These are phyloP conservation scores for Calonectria henricotiae DNA, from an alignment of 2,329 filamentous ascomycete genomes.

Conservation along the genomic window DNA sequence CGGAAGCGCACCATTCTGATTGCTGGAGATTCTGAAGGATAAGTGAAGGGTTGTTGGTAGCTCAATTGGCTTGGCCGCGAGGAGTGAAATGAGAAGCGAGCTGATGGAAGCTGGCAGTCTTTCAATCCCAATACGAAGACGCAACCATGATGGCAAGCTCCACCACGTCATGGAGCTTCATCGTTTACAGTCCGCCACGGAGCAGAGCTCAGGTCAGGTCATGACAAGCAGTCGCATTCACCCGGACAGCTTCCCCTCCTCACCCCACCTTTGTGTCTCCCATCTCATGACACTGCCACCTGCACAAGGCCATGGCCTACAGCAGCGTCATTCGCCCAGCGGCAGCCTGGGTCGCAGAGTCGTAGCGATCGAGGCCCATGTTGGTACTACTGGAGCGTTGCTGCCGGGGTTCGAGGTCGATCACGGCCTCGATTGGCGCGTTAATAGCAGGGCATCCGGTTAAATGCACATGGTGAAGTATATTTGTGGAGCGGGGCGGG, in stretches of 20 bases:
- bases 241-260: constrained; percentile 47
- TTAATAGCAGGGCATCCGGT: constrained; percentile 44
- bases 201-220: constrained; percentile 9
- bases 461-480: constrained; percentile 45
- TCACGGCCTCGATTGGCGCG: constrained; percentile 40
- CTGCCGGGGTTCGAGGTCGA: not conserved
- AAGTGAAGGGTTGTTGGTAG: not conserved
- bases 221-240: constrained; percentile 41
- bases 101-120: constrained; percentile 33
- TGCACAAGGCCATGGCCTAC: constrained; percentile 32
- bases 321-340: constrained; percentile 44
- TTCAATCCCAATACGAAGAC: constrained; percentile 29
- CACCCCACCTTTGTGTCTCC: constrained; percentile 43
- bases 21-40: not conserved
- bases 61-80: constrained; percentile 33
- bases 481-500: constrained; percentile 13
- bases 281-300: constrained; percentile 41
- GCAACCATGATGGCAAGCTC: constrained; percentile 39
- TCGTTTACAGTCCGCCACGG: constrained; percentile 31
- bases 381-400: constrained; percentile 17
- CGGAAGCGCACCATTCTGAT: constrained; percentile 56
- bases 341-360: constrained; percentile 26
- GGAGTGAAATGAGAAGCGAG: constrained; percentile 11
- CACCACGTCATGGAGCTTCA: constrained; percentile 39
- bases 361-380: constrained; percentile 29